Evolutionary conservation across 2,329 filamentous ascomycete genomes (phyloP).

Genomic region (Pestalotiopsis sp.): DNA sequence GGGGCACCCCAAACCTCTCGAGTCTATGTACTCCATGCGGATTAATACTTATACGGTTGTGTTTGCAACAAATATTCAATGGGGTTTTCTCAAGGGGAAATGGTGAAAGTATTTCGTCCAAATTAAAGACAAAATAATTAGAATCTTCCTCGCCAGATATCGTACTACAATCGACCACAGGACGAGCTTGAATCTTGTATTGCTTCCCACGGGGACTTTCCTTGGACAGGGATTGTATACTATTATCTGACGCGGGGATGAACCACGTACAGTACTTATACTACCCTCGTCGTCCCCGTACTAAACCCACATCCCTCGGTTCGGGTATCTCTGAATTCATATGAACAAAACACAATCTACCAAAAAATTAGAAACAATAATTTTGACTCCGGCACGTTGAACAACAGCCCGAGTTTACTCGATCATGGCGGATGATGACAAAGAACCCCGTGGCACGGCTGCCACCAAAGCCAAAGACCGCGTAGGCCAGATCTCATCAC

Average conservation of each 20-base stretch:
- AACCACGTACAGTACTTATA: not conserved
- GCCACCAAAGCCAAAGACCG: conserved; percentile 33
- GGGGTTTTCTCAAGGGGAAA: not conserved
- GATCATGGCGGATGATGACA: conserved; percentile 3
- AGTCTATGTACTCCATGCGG: not conserved
- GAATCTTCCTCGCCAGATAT: no score
- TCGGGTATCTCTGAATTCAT: not conserved
- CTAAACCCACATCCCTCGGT: not conserved
- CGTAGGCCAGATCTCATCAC: conserved; percentile 31
- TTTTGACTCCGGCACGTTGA: not conserved
- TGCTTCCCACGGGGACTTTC: no score
- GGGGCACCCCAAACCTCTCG: not conserved
- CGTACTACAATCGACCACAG: no score
- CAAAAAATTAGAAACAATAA: not conserved
- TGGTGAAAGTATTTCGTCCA: no score
- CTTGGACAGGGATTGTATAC: no score
- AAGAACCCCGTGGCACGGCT: not conserved
- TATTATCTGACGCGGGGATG: not conserved
- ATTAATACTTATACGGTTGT: not conserved
- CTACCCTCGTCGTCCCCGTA: not conserved
- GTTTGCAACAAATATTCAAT: not conserved
- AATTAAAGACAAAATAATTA: no score
- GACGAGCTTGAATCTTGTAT: no score
- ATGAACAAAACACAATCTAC: not conserved
- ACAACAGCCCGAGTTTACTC: not conserved